Conservation (phyloP, 1,284 basidiomycete species). For the Cryptococcus hybrid region DNA sequence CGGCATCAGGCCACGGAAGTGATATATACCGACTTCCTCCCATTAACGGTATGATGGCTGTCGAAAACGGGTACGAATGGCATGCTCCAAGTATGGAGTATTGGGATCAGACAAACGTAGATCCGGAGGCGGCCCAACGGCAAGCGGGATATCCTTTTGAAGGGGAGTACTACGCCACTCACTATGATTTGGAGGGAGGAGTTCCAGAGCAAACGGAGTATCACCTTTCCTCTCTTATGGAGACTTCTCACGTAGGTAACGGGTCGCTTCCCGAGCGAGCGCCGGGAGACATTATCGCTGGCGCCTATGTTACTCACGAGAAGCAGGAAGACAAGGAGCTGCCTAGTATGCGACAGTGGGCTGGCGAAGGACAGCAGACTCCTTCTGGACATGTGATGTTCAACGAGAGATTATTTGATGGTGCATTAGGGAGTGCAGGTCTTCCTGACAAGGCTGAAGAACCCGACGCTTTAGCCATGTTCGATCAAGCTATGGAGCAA, state of each 20-base stretch:
- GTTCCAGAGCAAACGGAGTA: constrained; percentile 7
- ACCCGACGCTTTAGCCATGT: constrained; percentile 13
- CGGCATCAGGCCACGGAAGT: constrained; percentile 4
- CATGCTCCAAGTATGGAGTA: constrained; percentile 9
- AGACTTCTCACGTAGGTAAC: constrained; percentile 1
- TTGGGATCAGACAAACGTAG: constrained; percentile 8
- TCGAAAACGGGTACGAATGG: constrained; percentile 13
- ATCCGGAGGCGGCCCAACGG: not conserved
- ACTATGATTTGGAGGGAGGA: not conserved
- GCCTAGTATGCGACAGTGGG: constrained; percentile 13
- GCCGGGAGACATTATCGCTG: constrained; percentile 11
- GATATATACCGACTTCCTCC: constrained; percentile 34
- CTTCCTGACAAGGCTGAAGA: not conserved
- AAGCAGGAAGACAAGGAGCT: not conserved
- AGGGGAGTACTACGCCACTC: constrained; percentile 8
- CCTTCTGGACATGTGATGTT: constrained; percentile 38
- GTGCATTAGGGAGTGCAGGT: constrained; percentile 26
- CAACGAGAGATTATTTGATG: constrained; percentile 37
- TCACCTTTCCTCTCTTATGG: constrained; percentile 14
- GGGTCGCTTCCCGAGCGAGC: not conserved
- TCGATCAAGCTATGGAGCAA: constrained; percentile 27
- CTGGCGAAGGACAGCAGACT: constrained; percentile 26
- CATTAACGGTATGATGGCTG: constrained; percentile 20
- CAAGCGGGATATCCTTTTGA: constrained; percentile 4
- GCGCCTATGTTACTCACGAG: constrained; percentile 4